Evolutionary conservation across 2,329 filamentous ascomycete genomes (phyloP).

Genomic region (Monilinia aucupariae): DNA sequence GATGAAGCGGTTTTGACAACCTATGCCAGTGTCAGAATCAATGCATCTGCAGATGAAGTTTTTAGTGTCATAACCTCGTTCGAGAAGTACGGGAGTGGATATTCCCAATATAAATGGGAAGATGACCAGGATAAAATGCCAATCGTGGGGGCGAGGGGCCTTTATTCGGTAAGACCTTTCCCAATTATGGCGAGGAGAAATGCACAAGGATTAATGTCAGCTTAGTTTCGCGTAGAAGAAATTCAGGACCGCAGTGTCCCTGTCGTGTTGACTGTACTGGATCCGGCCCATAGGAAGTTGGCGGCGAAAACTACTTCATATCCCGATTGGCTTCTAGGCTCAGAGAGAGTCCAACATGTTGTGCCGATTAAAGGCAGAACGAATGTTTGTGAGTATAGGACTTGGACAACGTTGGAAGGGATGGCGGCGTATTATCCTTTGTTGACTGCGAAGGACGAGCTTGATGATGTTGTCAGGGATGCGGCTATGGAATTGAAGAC

Average conservation of each 20-base stretch:
- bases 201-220: not conserved
- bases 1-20: constrained; percentile 21
- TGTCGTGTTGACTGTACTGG: constrained; percentile 21
- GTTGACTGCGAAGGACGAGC: constrained; percentile 21
- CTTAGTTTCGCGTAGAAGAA: constrained; percentile 9
- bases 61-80: constrained; percentile 21
- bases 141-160: constrained; percentile 21
- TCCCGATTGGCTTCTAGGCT: constrained; percentile 23
- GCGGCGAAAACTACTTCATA: constrained; percentile 19
- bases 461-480: constrained; percentile 13
- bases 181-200: not conserved
- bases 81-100: constrained; percentile 20
- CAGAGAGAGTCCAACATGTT: constrained; percentile 26
- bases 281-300: constrained; percentile 20
- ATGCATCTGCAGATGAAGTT: constrained; percentile 23
- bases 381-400: constrained; percentile 25
- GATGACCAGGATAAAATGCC: constrained; percentile 19
- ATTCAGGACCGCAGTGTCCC: constrained; percentile 1
- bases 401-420: constrained; percentile 22
- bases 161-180: constrained; percentile 19
- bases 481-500: constrained; percentile 12
- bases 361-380: constrained; percentile 20
- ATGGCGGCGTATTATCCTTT: constrained; percentile 26
- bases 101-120: constrained; percentile 23
- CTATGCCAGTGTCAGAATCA: constrained; percentile 23